phyloP scores from a whole-genome alignment of 2,329 filamentous ascomycete species.

The Amylocarpus encephaloides region DNA sequence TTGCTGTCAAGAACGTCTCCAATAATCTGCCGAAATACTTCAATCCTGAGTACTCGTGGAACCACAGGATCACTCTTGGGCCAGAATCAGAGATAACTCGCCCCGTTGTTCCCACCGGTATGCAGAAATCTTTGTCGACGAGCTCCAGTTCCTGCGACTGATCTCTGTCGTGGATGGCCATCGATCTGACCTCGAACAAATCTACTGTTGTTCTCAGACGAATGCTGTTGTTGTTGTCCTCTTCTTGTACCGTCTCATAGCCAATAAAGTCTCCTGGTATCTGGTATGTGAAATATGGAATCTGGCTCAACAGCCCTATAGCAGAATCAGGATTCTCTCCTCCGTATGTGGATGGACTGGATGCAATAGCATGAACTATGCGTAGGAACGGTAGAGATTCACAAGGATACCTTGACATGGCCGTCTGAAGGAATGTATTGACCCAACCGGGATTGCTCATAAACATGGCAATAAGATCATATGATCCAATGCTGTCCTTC shows the following conservation, averaged over 20 bases:
- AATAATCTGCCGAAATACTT: conserved; percentile 72
- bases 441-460: conserved; percentile 43
- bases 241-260: conserved; percentile 75
- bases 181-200: conserved; percentile 47
- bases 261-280: conserved; percentile 66
- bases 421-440: conserved; percentile 41
- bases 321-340: conserved; percentile 41
- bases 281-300: conserved; percentile 69
- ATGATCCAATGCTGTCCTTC: conserved; percentile 13
- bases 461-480: conserved; percentile 41
- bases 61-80: conserved; percentile 69
- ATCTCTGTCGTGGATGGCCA: conserved; percentile 5
- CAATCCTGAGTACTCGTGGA: conserved; percentile 68
- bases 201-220: conserved; percentile 57
- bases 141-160: conserved; percentile 22
- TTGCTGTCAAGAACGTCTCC: conserved; percentile 57
- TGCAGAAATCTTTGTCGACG: conserved; percentile 45
- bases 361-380: conserved; percentile 61
- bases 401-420: conserved; percentile 75
- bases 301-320: conserved; percentile 58
- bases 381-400: conserved; percentile 75
- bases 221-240: conserved; percentile 78
- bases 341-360: conserved; percentile 33
- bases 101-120: conserved; percentile 60
- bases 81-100: conserved; percentile 72